Conservation (phyloP, 2,329 filamentous ascomycete species). For the Phialophora macrospora region DNA sequence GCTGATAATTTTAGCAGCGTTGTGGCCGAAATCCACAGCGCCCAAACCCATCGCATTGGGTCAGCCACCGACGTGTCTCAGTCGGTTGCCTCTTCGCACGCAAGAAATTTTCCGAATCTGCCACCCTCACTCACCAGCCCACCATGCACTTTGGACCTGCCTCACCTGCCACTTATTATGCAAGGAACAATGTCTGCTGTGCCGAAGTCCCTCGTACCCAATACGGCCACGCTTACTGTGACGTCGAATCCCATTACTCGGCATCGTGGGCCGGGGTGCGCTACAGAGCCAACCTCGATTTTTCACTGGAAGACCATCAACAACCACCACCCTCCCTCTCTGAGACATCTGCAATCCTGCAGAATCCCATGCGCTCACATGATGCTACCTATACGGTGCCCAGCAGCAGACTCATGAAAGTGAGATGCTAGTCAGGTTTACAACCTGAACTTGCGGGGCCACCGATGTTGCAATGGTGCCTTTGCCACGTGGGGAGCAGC, state of each 20-base stretch:
- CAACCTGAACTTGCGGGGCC: not conserved
- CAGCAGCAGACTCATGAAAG: not conserved
- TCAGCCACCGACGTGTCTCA: constrained; percentile 16
- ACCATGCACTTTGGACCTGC: not conserved
- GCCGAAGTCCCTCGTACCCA: constrained; percentile 3
- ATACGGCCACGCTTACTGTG: not conserved
- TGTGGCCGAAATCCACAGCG: not conserved
- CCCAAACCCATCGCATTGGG: not conserved
- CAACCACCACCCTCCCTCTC: constrained; percentile 1
- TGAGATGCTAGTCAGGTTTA: constrained; percentile 4
- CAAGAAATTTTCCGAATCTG: constrained; percentile 14
- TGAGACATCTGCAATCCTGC: constrained; percentile 15
- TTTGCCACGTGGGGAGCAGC: not conserved
- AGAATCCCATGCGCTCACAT: not conserved
- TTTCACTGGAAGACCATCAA: constrained; percentile 7
- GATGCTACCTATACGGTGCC: not conserved
- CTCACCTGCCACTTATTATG: not conserved
- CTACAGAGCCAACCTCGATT: not conserved
- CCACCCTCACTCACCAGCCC: not conserved
- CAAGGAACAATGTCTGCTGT: not conserved
- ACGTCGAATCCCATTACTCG: constrained; percentile 15
- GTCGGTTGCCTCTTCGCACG: not conserved
- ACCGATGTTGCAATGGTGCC: not conserved
- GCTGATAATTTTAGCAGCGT: constrained; percentile 11
- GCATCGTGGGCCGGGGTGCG: not conserved